These are phyloP conservation scores for Stephanocyclus meneghinianus DNA, from an alignment of 352 stramenopile genomes.

Conservation along the genomic window DNA sequence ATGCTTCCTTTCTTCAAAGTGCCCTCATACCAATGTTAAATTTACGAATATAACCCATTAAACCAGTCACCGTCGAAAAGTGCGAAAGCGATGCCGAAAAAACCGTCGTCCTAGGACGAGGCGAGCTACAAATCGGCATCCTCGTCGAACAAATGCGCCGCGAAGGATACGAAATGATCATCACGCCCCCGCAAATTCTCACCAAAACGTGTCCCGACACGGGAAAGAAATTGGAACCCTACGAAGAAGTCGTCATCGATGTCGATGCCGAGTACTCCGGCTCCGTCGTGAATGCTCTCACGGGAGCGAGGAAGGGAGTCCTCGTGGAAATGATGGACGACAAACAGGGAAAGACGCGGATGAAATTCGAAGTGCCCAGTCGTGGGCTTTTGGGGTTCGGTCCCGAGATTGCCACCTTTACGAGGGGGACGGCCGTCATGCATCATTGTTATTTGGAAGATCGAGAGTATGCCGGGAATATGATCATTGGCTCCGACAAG, in stretches of 20 bases:
- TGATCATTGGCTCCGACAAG: constrained; percentile 66
- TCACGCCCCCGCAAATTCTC: constrained; percentile 94
- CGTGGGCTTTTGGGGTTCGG: constrained; percentile 95
- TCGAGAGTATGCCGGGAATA: constrained; percentile 81
- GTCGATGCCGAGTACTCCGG: constrained; percentile 94
- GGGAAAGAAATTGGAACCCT: constrained; percentile 81
- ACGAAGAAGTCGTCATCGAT: constrained; percentile 92
- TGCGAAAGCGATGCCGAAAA: constrained; percentile 86
- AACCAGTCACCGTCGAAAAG: constrained; percentile 85
- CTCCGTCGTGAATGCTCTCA: constrained; percentile 91
- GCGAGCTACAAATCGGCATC: constrained; percentile 97
- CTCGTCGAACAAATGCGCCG: constrained; percentile 98
- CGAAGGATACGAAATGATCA: constrained; percentile 97
- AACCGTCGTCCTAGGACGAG: constrained; percentile 94
- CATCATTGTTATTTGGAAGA: constrained; percentile 94
- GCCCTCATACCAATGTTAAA: not conserved
- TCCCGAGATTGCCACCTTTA: constrained; percentile 94
- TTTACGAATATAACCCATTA: no score
- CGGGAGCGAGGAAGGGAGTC: constrained; percentile 76
- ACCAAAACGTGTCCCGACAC: constrained; percentile 88
- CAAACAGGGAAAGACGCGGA: constrained; percentile 83
- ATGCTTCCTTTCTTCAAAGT: not conserved
- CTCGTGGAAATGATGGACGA: constrained; percentile 86
- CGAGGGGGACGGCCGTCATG: constrained; percentile 92
- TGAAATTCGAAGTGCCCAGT: constrained; percentile 95